phyloP scores from a whole-genome alignment of 768 basidiomycete species.

The Crepidotus variabilis region DNA sequence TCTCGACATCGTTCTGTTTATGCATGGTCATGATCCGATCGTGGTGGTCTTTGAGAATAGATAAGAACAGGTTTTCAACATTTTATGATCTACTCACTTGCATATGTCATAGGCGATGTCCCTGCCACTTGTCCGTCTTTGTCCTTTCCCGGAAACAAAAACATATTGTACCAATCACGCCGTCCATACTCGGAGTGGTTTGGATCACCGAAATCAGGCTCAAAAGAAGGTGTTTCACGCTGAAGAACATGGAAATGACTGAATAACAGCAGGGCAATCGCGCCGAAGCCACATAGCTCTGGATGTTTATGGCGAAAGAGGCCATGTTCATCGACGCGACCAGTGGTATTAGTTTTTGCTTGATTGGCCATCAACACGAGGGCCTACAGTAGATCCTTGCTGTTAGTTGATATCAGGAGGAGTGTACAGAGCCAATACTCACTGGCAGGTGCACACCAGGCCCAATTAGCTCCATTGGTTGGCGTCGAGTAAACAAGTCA shows the following conservation, averaged over 20 bases:
- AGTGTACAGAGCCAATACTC: neutral
- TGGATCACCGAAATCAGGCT: conserved; percentile 21
- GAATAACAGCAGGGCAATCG: conserved; percentile 24
- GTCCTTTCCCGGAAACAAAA: conserved; percentile 18
- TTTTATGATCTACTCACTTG: conserved; percentile 19
- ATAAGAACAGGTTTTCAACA: neutral
- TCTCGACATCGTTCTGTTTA: conserved; percentile 12
- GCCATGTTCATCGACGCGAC: conserved; percentile 27
- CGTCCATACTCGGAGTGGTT: conserved; percentile 22
- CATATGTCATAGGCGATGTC: conserved; percentile 20
- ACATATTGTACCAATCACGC: conserved; percentile 24
- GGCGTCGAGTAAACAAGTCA: conserved; percentile 15
- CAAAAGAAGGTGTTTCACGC: conserved; percentile 16
- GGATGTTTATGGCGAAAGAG: conserved; percentile 22
- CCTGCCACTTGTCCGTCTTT: neutral
- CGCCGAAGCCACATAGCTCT: conserved; percentile 26
- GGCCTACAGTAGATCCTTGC: conserved; percentile 13
- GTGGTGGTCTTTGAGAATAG: conserved; percentile 20
- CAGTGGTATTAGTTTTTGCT: conserved; percentile 27
- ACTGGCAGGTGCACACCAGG: conserved; percentile 14
- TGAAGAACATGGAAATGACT: conserved; percentile 24
- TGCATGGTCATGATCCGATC: conserved; percentile 18
- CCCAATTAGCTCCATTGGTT: conserved; percentile 18
- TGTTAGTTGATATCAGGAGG: too few species aligned
- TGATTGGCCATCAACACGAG: conserved; percentile 23